Conservation (phyloP, 2,329 filamentous ascomycete species). For the Rutstroemia sp. region DNA sequence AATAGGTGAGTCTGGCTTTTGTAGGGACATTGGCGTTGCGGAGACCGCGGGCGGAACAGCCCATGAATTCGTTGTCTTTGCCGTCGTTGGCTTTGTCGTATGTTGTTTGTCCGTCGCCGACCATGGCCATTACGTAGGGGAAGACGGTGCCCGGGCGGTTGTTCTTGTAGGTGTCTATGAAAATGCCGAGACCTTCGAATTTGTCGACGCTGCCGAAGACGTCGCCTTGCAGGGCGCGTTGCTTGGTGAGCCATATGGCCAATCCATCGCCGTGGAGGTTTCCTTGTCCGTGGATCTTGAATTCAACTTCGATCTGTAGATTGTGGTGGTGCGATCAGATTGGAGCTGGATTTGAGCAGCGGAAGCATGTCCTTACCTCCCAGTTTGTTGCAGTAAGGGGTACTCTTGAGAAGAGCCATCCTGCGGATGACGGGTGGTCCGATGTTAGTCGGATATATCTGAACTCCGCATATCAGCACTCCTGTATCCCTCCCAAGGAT, state of each 20-base stretch:
- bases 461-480: slow-evolving; percentile 22
- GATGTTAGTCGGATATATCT: slow-evolving; percentile 91
- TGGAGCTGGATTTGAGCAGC: neutral
- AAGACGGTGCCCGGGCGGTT: slow-evolving; percentile 93
- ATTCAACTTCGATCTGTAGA: slow-evolving; percentile 75
- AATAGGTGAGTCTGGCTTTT: slow-evolving; percentile 85
- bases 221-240: slow-evolving; percentile 69
- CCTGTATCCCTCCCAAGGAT: neutral
- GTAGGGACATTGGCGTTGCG: slow-evolving; percentile 74
- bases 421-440: slow-evolving; percentile 81
- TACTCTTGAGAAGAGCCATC: slow-evolving; percentile 90
- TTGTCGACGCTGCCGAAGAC: slow-evolving; percentile 85
- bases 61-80: slow-evolving; percentile 85
- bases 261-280: slow-evolving; percentile 93
- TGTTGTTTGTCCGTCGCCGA: slow-evolving; percentile 77
- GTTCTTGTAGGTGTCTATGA: slow-evolving; percentile 98
- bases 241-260: slow-evolving; percentile 96
- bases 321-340: neutral
- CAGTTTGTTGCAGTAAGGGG: slow-evolving; percentile 97
- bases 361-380: slow-evolving; percentile 49
- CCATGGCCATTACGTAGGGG: slow-evolving; percentile 98
- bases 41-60: slow-evolving; percentile 89
- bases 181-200: slow-evolving; percentile 91
- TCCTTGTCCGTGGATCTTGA: slow-evolving; percentile 83
- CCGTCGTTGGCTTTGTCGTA: slow-evolving; percentile 96